These are phyloP conservation scores for Coniochaeta sp. DNA, from an alignment of 2,329 filamentous ascomycete genomes.

Conservation along the genomic window DNA sequence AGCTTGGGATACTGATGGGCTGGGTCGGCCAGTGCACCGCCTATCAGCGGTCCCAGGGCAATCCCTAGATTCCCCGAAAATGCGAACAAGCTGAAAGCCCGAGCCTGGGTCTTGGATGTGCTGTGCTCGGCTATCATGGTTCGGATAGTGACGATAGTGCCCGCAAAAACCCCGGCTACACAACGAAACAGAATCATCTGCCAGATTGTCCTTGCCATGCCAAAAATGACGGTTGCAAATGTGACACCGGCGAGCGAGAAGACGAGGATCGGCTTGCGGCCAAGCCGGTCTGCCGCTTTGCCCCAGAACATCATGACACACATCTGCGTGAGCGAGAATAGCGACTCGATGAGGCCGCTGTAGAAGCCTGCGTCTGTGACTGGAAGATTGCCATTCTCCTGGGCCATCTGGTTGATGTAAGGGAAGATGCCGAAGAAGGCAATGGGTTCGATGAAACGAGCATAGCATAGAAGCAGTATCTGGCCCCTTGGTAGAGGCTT, in stretches of 20 bases:
- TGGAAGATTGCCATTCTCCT: conserved; percentile 53
- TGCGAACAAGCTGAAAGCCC: conserved; percentile 69
- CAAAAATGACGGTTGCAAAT: conserved; percentile 57
- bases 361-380: conserved; percentile 72
- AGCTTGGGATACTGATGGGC: conserved; percentile 51
- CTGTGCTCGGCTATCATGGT: conserved; percentile 72
- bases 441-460: conserved; percentile 65
- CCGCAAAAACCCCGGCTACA: conserved; percentile 65
- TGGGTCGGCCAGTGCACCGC: conserved; percentile 63
- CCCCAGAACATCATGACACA: conserved; percentile 73
- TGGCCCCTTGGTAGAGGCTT: conserved; percentile 54
- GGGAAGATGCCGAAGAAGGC: conserved; percentile 82
- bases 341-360: conserved; percentile 64
- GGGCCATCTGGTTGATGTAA: conserved; percentile 72
- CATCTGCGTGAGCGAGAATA: conserved; percentile 72
- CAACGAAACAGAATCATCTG: conserved; percentile 71
- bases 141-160: conserved; percentile 65
- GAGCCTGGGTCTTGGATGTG: conserved; percentile 62
- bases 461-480: conserved; percentile 66
- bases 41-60: conserved; percentile 62
- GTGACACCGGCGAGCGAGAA: conserved; percentile 58
- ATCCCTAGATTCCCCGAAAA: conserved; percentile 70
- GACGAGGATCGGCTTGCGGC: conserved; percentile 67
- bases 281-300: conserved; percentile 56
- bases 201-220: conserved; percentile 56